Percentiles rank a stretch among this genome's conserved stretches.
These are phyloP conservation scores for Forsythia suspensa DNA, from an alignment of 257 asterid species.

Conservation along the genomic window DNA sequence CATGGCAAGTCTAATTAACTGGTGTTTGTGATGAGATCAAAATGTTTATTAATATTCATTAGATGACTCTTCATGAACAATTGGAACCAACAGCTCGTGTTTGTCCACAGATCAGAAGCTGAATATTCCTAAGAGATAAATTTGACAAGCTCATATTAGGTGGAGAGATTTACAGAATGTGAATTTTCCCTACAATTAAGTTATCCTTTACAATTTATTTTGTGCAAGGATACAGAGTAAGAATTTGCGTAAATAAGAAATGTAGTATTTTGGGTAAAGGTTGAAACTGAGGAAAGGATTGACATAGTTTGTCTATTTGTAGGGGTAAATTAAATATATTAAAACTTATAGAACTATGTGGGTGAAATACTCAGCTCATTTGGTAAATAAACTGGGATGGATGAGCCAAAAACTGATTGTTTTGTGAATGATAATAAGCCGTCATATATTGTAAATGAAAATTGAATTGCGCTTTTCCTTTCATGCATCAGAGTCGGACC, in stretches of 20 bases:
- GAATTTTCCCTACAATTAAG: neutral
- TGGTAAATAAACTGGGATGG: neutral
- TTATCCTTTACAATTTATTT: neutral
- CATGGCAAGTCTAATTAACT: neutral
- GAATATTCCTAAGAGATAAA: neutral
- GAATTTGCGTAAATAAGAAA: neutral
- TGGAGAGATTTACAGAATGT: neutral
- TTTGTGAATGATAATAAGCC: neutral
- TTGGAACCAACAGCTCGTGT: neutral
- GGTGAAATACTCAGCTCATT: neutral
- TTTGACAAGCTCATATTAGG: neutral
- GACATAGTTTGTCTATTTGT: too few relatives aligned
- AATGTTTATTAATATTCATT: neutral
- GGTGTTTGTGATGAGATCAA: slow-evolving; percentile 3
- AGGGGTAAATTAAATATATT: too few relatives aligned
- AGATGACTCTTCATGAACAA: neutral
- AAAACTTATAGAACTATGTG: too few relatives aligned
- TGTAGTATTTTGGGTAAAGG: too few relatives aligned
- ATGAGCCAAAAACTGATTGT: neutral
- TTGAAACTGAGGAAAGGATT: too few relatives aligned
- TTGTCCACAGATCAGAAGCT: neutral
- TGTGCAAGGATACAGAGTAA: neutral
- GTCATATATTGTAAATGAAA: slow-evolving; percentile 13
- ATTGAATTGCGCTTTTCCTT: slow-evolving; percentile 14
- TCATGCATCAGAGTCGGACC: slow-evolving; percentile 71